phyloP scores from a whole-genome alignment of 495 filamentous ascomycete genomes.

The Annulohypoxylon moriforme region DNA sequence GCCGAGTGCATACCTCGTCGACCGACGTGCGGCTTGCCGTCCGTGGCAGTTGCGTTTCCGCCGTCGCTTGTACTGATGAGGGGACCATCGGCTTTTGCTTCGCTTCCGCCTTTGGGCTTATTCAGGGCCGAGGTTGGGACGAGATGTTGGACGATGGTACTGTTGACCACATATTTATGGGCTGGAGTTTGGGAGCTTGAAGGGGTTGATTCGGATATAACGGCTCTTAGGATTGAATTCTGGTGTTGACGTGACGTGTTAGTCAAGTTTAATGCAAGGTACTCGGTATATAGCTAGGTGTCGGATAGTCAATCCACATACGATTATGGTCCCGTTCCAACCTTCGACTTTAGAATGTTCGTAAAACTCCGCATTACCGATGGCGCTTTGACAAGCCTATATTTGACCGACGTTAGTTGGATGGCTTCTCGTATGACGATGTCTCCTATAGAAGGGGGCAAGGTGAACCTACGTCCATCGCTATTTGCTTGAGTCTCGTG shows the following conservation, averaged over 20 bases:
- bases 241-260: constrained; percentile 48
- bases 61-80: constrained; percentile 55
- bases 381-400: constrained; percentile 84
- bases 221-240: constrained; percentile 85
- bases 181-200: constrained; percentile 58
- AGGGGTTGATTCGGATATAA: constrained; percentile 84
- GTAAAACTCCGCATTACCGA: constrained; percentile 77
- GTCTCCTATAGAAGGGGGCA: constrained; percentile 13
- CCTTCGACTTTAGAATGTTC: constrained; percentile 80
- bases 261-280: not conserved
- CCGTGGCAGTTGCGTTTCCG: constrained; percentile 55
- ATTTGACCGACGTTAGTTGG: constrained; percentile 39
- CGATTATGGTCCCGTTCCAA: constrained; percentile 95
- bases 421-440: not conserved
- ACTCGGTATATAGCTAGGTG: not conserved
- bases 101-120: constrained; percentile 59
- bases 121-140: constrained; percentile 65
- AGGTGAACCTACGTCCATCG: constrained; percentile 73
- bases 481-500: constrained; percentile 83
- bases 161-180: constrained; percentile 95
- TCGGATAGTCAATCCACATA: constrained; percentile 56
- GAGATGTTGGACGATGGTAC: constrained; percentile 95
- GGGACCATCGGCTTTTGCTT: constrained; percentile 49
- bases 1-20: constrained; percentile 96
- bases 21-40: constrained; percentile 72